These are phyloP conservation scores for Sedum album DNA, from an alignment of 164 flowering plant species.

Conservation along the genomic window DNA sequence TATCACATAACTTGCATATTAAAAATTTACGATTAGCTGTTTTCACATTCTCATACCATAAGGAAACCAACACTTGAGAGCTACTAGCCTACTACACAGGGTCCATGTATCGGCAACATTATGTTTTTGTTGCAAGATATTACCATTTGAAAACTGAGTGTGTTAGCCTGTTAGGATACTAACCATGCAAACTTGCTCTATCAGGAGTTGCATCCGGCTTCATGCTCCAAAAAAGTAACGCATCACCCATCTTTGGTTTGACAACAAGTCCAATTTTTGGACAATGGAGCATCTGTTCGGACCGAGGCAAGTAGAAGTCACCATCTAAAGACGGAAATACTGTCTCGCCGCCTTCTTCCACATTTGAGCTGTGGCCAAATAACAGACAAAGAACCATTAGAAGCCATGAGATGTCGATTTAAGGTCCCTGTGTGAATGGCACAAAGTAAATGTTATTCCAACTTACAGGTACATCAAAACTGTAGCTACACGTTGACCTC, in stretches of 20 bases:
- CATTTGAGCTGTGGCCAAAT: slow-evolving; percentile 1
- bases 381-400: neutral
- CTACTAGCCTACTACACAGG: slow-evolving; percentile 2
- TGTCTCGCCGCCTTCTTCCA: slow-evolving; percentile 3
- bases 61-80: neutral
- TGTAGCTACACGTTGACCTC: slow-evolving; percentile 89
- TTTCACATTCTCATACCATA: neutral
- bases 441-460: neutral
- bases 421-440: neutral
- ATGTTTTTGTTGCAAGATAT: too few species aligned
- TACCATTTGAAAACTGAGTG: neutral
- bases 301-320: slow-evolving; percentile 45
- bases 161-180: slow-evolving; percentile 9
- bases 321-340: slow-evolving; percentile 1
- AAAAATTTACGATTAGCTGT: neutral
- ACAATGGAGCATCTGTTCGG: slow-evolving; percentile 78
- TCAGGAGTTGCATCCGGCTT: slow-evolving; percentile 80
- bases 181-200: slow-evolving; percentile 86
- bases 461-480: slow-evolving; percentile 81
- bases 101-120: neutral
- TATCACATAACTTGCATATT: neutral
- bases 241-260: slow-evolving; percentile 87
- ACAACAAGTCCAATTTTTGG: slow-evolving; percentile 65
- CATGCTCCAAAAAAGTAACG: slow-evolving; percentile 95
- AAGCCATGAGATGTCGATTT: neutral